Base-by-base conservation (phyloP, 371 early-diverging fungal species). In the Nosema muscidifuracis region DNA sequence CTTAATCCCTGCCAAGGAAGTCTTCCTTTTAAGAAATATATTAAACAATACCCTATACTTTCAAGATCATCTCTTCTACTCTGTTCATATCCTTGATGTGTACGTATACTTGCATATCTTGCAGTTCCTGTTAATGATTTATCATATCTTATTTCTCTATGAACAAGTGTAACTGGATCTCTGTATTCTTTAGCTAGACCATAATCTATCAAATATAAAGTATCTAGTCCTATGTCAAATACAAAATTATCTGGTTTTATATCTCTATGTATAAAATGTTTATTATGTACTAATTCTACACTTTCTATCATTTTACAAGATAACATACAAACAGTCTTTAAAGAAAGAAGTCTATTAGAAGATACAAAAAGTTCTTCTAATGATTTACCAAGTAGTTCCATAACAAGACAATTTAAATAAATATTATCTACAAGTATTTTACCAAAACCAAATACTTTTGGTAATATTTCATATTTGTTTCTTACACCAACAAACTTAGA, bases 161-260 rank as follows among this genome's bases (percentile, higher is more conserved):
- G 99, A 75, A 91, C 84, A 79, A 92, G 90, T 31, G 93, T 94
- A 76, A 88, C 89, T 57, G 94, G 91, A 81, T 95, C 93, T 70
- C 94, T 88, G 85, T 91, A 97, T 80, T 91, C 90, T 81, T 99
- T 99, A 71, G 96, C 94, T 62, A 99, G 85, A 31, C 99, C 99
- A 86, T 95, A 94, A 85, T 99, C 99, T 73, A 99, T 97, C 33
- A 97, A 87, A 82, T 93, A 93, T 34, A 99, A 92, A 74, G 92
- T 92, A 81, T 93, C 92, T 64, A 90, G 90, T 43, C 90, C 88
- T 76, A 90, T 89, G 36, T 91, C 91, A 93, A 96, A 94, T 75
- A 96, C 85, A 82, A 97, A 99, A 86, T 99, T 99, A 81, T 97
- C 99, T 4, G 96, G 97, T 81, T 98, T 98, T 77, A 98, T 95